Conservation (phyloP, 1,284 basidiomycete genomes). For the Tilletia setariae region DNA sequence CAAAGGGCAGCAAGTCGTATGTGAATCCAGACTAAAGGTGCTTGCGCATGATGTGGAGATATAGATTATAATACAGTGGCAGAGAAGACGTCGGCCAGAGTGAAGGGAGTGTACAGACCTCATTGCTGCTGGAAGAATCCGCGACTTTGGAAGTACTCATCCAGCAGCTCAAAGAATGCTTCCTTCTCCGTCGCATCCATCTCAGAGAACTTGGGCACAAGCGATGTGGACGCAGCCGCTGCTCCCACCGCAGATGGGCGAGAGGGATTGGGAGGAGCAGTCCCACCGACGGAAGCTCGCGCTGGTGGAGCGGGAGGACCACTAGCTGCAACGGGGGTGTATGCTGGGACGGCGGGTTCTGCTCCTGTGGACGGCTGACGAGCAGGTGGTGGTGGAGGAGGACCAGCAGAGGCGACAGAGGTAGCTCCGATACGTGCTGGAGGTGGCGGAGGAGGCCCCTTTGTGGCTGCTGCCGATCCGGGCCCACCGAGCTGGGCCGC, state of each 20-base stretch:
- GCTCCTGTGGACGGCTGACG: not conserved
- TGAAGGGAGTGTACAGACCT: too few species aligned
- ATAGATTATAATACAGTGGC: too few species aligned
- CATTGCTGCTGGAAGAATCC: too few species aligned
- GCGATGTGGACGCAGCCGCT: not conserved
- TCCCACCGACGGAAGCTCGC: too few species aligned
- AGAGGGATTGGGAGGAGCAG: too few species aligned
- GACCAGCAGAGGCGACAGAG: not conserved
- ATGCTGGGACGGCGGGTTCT: not conserved
- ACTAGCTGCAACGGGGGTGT: not conserved
- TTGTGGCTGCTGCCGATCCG: not conserved
- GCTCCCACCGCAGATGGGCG: not conserved
- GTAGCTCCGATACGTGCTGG: not conserved
- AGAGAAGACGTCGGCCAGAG: too few species aligned
- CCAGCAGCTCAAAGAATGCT: constrained; percentile 6
- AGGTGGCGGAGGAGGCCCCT: constrained; percentile 1
- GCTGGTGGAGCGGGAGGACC: too few species aligned
- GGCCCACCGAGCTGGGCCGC: constrained; percentile 1
- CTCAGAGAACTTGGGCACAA: constrained; percentile 11
- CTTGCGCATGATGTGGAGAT: too few species aligned
- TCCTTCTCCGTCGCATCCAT: constrained; percentile 13
- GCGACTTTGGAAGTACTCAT: constrained; percentile 6
- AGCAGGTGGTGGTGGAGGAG: constrained; percentile 9
- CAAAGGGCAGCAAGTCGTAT: too few species aligned
- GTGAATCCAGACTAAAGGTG: too few species aligned